Conservation (phyloP, 2,329 filamentous ascomycete genomes). For the Aspergillaceae sp. region DNA sequence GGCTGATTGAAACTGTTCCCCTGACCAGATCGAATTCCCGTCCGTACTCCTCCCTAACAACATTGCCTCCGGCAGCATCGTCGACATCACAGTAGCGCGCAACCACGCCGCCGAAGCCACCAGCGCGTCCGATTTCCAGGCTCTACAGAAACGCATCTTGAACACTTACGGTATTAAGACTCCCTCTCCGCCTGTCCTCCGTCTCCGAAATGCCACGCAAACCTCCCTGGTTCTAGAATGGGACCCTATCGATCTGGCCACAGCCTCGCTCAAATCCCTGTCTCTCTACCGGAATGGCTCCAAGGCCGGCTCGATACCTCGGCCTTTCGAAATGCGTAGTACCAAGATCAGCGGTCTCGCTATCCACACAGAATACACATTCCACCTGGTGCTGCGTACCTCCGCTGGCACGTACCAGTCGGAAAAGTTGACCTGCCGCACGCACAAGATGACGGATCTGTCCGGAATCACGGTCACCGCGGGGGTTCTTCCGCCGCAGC, state of each 20-base stretch:
- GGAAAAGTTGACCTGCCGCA: conserved; percentile 75
- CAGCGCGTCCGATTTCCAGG: conserved; percentile 66
- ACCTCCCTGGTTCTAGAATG: conserved; percentile 98
- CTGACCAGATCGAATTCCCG: conserved; percentile 83
- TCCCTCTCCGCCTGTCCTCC: conserved; percentile 67
- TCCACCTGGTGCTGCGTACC: conserved; percentile 85
- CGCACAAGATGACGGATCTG: conserved; percentile 97
- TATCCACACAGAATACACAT: conserved; percentile 93
- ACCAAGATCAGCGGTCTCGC: conserved; percentile 95
- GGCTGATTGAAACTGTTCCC: not conserved
- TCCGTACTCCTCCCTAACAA: conserved; percentile 93
- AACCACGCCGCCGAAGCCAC: conserved; percentile 71
- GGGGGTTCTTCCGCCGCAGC: conserved; percentile 66
- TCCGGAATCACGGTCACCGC: conserved; percentile 91
- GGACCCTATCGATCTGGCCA: conserved; percentile 90
- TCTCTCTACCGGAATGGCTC: conserved; percentile 91
- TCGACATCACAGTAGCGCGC: conserved; percentile 90
- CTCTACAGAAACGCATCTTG: conserved; percentile 84
- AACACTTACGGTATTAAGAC: conserved; percentile 73
- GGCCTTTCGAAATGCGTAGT: conserved; percentile 75
- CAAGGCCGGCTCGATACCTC: conserved; percentile 91
- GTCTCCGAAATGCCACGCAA: conserved; percentile 94
- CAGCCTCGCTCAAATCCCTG: conserved; percentile 80
- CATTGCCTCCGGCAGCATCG: conserved; percentile 92
- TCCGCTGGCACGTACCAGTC: conserved; percentile 79